A percentile compares a stretch with the other conserved stretches of the same genome.
phyloP scores from a whole-genome alignment of 225 moss, liverwort and hornwort genomes.

The Pseudisothecium myosuroides region DNA sequence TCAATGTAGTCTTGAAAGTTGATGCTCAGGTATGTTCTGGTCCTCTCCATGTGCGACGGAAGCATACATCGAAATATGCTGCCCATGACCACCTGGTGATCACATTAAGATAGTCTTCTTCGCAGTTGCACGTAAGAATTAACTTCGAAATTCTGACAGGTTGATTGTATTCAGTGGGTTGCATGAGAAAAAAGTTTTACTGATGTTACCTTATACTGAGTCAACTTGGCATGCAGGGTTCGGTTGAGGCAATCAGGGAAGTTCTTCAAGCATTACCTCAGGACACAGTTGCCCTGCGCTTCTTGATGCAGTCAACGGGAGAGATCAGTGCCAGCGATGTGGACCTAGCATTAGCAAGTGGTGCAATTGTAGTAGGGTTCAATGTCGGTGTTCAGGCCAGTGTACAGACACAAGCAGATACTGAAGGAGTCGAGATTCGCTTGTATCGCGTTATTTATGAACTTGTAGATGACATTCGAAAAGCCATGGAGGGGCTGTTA shows the following conservation, averaged over 20 bases:
- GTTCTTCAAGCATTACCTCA: slow-evolving; percentile 76
- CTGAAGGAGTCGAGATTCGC: slow-evolving; percentile 82
- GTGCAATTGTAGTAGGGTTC: slow-evolving; percentile 79
- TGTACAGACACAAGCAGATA: slow-evolving; percentile 68
- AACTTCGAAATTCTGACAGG: background rate
- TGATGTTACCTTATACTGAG: slow-evolving; percentile 27
- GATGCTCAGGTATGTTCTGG: slow-evolving; percentile 71
- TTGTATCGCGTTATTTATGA: slow-evolving; percentile 79
- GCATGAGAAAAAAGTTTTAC: background rate
- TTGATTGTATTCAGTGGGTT: background rate
- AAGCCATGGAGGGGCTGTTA: slow-evolving; percentile 88
- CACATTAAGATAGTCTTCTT: background rate
- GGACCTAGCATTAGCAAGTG: slow-evolving; percentile 83
- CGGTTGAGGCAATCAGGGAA: slow-evolving; percentile 95
- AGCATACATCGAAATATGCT: background rate
- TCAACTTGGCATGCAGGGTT: slow-evolving; percentile 57
- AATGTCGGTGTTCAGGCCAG: slow-evolving; percentile 70
- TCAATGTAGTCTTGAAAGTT: slow-evolving; percentile 84
- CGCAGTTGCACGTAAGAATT: background rate
- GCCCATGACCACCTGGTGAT: background rate
- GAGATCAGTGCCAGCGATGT: slow-evolving; percentile 91
- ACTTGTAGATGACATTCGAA: slow-evolving; percentile 84
- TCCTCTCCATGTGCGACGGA: background rate
- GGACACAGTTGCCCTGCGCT: slow-evolving; percentile 88
- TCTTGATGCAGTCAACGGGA: slow-evolving; percentile 81